These are phyloP conservation scores for Agapanthus africanus DNA, from an alignment of 106 monocot genomes.

Conservation along the genomic window DNA sequence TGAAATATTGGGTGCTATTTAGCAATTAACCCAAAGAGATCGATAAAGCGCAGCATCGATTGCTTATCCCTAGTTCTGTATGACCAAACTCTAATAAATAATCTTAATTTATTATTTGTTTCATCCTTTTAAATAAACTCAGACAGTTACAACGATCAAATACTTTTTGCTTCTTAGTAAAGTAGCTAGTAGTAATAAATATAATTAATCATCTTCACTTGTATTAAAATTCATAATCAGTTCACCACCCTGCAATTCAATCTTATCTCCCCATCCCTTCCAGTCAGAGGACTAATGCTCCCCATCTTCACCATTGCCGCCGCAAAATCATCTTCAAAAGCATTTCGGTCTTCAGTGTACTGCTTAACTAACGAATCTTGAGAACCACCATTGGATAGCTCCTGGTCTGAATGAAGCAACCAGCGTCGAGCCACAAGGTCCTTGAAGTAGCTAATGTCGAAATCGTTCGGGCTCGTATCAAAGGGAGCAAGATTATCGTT, in stretches of 20 bases:
- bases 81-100: too few species aligned
- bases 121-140: too few species aligned
- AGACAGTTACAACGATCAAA: too few species aligned
- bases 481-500: slow-evolving; percentile 17
- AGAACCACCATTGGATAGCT: slow-evolving; percentile 21
- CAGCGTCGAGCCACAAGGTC: slow-evolving; percentile 13
- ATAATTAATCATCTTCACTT: too few species aligned
- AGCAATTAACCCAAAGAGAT: too few species aligned
- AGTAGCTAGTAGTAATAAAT: too few species aligned
- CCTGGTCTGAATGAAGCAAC: slow-evolving; percentile 19
- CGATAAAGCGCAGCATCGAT: too few species aligned
- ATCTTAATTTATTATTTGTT: too few species aligned
- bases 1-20: too few species aligned
- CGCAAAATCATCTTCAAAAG: slow-evolving; percentile 16
- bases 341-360: not conserved
- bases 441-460: slow-evolving; percentile 21
- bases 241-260: not conserved
- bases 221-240: not conserved
- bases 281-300: slow-evolving; percentile 8
- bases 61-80: too few species aligned
- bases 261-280: slow-evolving; percentile 1
- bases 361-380: slow-evolving; percentile 14
- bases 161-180: too few species aligned
- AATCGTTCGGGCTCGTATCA: slow-evolving; percentile 1
- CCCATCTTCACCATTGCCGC: slow-evolving; percentile 22